phyloP scores from a whole-genome alignment of 2,329 filamentous ascomycete genomes.

The Chaetothyriales sp. region DNA sequence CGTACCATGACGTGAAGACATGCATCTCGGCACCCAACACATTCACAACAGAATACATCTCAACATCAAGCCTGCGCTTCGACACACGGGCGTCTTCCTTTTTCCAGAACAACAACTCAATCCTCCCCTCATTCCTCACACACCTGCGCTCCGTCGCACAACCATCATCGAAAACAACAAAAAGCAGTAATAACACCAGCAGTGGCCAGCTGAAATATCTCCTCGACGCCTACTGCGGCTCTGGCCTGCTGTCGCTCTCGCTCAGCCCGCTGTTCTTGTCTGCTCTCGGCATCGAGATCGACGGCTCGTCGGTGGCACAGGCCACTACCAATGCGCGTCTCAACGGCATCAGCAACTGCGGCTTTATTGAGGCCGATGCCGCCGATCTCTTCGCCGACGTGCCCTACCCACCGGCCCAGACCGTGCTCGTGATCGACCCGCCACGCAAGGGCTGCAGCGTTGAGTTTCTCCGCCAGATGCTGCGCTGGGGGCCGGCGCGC shows the following conservation, averaged over 20 bases:
- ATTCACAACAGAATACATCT: slow-evolving; percentile 75
- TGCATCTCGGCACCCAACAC: slow-evolving; percentile 79
- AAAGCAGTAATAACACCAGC: slow-evolving; percentile 13
- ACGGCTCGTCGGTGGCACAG: slow-evolving; percentile 58
- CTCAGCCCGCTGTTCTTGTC: slow-evolving; percentile 66
- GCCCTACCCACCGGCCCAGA: slow-evolving; percentile 60
- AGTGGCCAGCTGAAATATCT: slow-evolving; percentile 55
- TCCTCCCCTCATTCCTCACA: slow-evolving; percentile 69
- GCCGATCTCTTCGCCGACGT: slow-evolving; percentile 65
- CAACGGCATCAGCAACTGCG: slow-evolving; percentile 62
- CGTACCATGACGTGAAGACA: slow-evolving; percentile 53
- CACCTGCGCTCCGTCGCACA: slow-evolving; percentile 49
- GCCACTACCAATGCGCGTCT: slow-evolving; percentile 63
- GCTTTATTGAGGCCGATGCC: slow-evolving; percentile 82
- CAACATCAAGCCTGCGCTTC: slow-evolving; percentile 53
- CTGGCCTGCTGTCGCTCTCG: slow-evolving; percentile 91
- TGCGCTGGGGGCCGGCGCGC: slow-evolving; percentile 59
- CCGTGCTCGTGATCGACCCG: slow-evolving; percentile 90
- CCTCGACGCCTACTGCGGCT: slow-evolving; percentile 95
- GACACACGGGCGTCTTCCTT: slow-evolving; percentile 85
- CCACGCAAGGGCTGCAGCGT: slow-evolving; percentile 87
- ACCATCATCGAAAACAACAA: slow-evolving; percentile 12
- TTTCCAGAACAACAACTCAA: slow-evolving; percentile 99
- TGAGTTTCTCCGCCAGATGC: slow-evolving; percentile 65
- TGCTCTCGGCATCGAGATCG: slow-evolving; percentile 82